Conservation (phyloP, 129 eudicot genomes). For the Pittosporum tobira region DNA sequence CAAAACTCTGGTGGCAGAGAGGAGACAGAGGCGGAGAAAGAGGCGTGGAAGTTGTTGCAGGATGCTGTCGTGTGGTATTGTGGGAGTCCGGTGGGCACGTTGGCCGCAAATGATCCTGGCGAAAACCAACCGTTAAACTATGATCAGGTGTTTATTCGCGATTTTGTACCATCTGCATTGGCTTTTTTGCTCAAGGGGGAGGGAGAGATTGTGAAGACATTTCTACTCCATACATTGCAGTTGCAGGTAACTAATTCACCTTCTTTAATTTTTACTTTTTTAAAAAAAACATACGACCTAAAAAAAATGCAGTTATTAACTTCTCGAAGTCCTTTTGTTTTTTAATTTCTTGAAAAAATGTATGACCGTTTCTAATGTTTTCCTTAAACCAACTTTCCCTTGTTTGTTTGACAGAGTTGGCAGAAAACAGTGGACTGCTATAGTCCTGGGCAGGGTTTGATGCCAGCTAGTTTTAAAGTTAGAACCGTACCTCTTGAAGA, state of each 20-base stretch:
- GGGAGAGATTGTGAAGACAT: constrained; percentile 62
- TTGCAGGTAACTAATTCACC: constrained; percentile 42
- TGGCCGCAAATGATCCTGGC: constrained; percentile 82
- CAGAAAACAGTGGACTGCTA: constrained; percentile 92
- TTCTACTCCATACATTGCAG: constrained; percentile 78
- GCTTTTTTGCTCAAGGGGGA: constrained; percentile 91
- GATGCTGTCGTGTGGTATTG: constrained; percentile 69
- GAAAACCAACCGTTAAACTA: constrained; percentile 71
- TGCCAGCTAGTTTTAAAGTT: constrained; percentile 95
- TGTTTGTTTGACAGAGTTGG: constrained; percentile 57
- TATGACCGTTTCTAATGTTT: constrained; percentile 1
- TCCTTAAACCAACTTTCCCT: too few species aligned
- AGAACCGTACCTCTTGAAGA: constrained; percentile 61
- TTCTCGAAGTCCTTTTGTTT: too few species aligned
- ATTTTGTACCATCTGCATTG: constrained; percentile 80
- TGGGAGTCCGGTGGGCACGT: constrained; percentile 75
- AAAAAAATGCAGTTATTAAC: too few species aligned
- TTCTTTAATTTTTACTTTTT: too few species aligned
- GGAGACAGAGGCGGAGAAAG: constrained; percentile 70
- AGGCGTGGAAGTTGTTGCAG: constrained; percentile 81
- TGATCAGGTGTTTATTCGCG: constrained; percentile 87
- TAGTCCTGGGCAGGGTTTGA: constrained; percentile 89
- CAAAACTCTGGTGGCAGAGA: constrained; percentile 7
- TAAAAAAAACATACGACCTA: too few species aligned
- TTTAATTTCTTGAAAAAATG: too few species aligned